Evolutionary conservation across 1,139 yeast genomes (phyloP), one percentile per base, ranked within the genome.

Genomic region (Neolecta irregularis): DNA sequence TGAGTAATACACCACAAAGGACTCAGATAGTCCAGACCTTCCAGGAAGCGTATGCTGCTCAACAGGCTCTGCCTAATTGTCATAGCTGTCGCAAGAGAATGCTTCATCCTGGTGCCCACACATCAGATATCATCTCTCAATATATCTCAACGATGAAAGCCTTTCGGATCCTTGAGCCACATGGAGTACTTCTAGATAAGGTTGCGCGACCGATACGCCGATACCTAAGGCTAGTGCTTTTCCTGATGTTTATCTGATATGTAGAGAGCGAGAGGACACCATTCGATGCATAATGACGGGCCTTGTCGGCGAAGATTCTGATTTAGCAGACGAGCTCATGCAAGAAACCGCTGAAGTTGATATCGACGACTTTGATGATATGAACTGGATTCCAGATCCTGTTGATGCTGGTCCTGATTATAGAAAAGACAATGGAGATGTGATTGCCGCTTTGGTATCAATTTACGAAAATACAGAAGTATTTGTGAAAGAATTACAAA

Each of bases 361-460:
- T 18, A 21, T 26, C 7, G 35, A 26, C n/a, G 38, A 24, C 5
- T 34, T 26, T 9, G 24, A 44, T 20, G 72, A 67, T 42, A 53
- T 74, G 3, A 60, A 66, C 21, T 85, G 96, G 96, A 58, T 56
- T 5, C 96, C 96, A 0, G 94, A 81, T 48, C 95, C 95, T 0
- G 66, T 78, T n/a, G 94, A 79, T 56, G 93, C 93, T 0, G 67
- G 91, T 6, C 79, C 93, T 1, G 94, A 83, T 52, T 80, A 81
- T 53, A 35, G 46, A 3, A 22, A 35, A 8, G 48, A 47, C 12
- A 64, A 64, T 35, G 69, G 67, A 6, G 93, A 80, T 50, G 66
- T 75, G 3, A 70, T 81, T 16, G 83, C 74, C 45, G 71, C 81
- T 1, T 58, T 81, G 26, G 63, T 78, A 1, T 72, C 88, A 1